Evolutionary conservation across 176 grass and related monocot genomes (phyloP).

Genomic region (Cocos nucifera): DNA sequence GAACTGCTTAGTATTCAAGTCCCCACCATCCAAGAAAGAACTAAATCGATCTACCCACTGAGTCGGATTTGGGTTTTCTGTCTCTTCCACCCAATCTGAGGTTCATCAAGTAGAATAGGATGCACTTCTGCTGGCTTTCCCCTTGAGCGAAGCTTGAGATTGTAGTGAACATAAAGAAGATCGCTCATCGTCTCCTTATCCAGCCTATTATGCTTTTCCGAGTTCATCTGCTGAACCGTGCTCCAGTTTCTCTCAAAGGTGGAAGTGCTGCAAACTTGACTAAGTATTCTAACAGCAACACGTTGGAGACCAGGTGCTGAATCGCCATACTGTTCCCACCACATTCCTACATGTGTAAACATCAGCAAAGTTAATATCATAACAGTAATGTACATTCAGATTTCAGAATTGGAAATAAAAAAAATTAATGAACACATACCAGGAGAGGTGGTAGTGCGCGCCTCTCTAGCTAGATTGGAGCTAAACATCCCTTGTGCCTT

Average conservation of each 20-base stretch:
- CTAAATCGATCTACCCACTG: conserved; percentile 89
- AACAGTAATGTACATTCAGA: too few species aligned
- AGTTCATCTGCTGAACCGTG: conserved; percentile 60
- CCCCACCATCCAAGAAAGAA: conserved; percentile 44
- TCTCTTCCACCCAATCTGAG: conserved; percentile 83
- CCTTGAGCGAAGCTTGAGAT: conserved; percentile 50
- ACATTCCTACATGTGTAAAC: conserved; percentile 43
- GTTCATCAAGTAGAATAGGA: conserved; percentile 51
- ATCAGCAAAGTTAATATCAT: too few species aligned
- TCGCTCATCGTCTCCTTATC: conserved; percentile 65
- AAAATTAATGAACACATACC: conserved; percentile 29
- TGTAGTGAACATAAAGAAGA: conserved; percentile 81
- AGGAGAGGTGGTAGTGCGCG: conserved; percentile 67
- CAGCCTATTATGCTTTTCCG: conserved; percentile 64
- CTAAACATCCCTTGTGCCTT: conserved; percentile 84
- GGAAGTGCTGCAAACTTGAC: conserved; percentile 80
- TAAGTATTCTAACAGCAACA: conserved; percentile 73
- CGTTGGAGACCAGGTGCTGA: conserved; percentile 63
- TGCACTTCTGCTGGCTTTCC: conserved; percentile 46
- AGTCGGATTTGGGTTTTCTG: conserved; percentile 44
- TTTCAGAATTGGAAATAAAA: too few species aligned
- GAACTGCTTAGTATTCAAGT: conserved; percentile 72
- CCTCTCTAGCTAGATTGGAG: conserved; percentile 83
- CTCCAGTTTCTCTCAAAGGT: conserved; percentile 70
- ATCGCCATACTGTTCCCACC: conserved; percentile 95